Evolutionary conservation across 805 yeast genomes (phyloP), one percentile per base, ranked within the genome.

Genomic region (Candida sphagnicola): DNA sequence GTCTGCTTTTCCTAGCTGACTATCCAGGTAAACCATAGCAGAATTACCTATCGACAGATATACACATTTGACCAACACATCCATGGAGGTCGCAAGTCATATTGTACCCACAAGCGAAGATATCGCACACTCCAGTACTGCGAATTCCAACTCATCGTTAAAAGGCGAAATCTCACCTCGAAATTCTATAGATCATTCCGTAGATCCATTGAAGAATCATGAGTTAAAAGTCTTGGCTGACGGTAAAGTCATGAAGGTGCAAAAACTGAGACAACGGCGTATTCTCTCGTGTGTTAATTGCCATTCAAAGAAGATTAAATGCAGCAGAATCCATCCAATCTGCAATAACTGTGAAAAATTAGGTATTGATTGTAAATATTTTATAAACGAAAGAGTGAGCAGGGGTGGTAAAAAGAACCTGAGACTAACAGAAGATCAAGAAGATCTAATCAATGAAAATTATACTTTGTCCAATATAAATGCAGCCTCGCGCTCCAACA

Each of bases 221-320:
- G 18, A 30, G 28, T 38, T 30, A 46, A 49, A 50, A 33, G 34
- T 57, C 6, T 38, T 74, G 43, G 74, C 74, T 3, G 65, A 74
- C 47, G 80, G 75, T 8, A 74, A 73, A 45, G 73, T 78, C 5
- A 74, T 75, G 64, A 79, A 79, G 53, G 74, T 77, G 13, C 85
- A 79, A 48, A 76, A 74, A 42, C 63, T 79, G 3, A 70, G 85
- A 44, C 85, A 79, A 53, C 54, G 85, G 38, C 72, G 72, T 48
- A 77, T 79, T 31, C 61, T 74, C 31, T 68, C 76, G 38, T 78
- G 85, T 53, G 70, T 74, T 12, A 62, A 80, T 33, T 78, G 85
- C 49, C 81, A 78, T 49, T 68, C 75, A 30, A 78, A 76, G 55
- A 80, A 80, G 57, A 72, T 79, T 42, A 78, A 77, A 46, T 81